phyloP scores from a whole-genome alignment of 352 stramenopile genomes.

The Phytophthora nicotianae region DNA sequence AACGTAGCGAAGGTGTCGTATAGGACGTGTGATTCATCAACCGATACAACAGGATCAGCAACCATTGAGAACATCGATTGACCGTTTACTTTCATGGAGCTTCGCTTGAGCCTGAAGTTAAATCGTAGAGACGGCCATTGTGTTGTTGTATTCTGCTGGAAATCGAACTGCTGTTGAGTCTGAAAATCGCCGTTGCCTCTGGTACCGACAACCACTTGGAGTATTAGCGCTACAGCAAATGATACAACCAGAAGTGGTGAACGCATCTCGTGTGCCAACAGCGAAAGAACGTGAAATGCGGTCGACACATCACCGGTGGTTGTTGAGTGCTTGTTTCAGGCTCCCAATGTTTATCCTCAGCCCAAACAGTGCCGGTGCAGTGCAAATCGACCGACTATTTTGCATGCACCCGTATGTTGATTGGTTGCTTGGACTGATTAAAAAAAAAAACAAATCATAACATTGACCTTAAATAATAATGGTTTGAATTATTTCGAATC shows the following conservation, averaged over 20 bases:
- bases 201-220: neutral
- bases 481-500: no score
- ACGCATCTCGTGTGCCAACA: neutral
- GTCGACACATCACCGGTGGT: neutral
- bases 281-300: neutral
- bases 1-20: slow-evolving; percentile 31
- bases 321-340: neutral
- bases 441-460: no score
- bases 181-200: neutral
- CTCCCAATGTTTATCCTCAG: slow-evolving; percentile 6
- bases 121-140: slow-evolving; percentile 33
- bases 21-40: slow-evolving; percentile 10
- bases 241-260: neutral
- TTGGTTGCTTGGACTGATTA: neutral
- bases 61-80: slow-evolving; percentile 24
- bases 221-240: neutral
- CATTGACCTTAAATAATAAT: no score
- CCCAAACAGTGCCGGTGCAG: slow-evolving; percentile 6
- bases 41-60: slow-evolving; percentile 17
- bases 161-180: neutral
- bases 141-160: slow-evolving; percentile 1
- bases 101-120: slow-evolving; percentile 35
- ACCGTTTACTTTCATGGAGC: slow-evolving; percentile 32
- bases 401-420: slow-evolving; percentile 1
- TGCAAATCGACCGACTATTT: slow-evolving; percentile 13